A percentile compares a stretch with the other conserved stretches of the same genome.
Evolutionary conservation across 2,329 filamentous ascomycete genomes (phyloP).

Genomic region (Paecilomyces dactylethromorphus): DNA sequence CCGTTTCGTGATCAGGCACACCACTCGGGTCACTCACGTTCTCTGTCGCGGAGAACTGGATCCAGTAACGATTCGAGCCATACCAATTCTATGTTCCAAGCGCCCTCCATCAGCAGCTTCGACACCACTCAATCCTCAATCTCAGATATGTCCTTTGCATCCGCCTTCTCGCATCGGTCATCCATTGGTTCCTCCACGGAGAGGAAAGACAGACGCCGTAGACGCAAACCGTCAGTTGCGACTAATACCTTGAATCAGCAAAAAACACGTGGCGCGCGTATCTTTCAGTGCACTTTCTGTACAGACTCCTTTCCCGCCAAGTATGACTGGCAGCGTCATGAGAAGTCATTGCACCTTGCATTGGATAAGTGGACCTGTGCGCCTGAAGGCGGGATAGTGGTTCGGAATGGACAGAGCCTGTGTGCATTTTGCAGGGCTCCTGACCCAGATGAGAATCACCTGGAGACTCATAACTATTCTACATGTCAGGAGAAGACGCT

Average conservation of each 20-base stretch:
- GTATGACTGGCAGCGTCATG: slow-evolving; percentile 55
- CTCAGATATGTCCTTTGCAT: slow-evolving; percentile 49
- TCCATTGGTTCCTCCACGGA: slow-evolving; percentile 53
- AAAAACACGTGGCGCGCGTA: slow-evolving; percentile 38
- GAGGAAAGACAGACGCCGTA: slow-evolving; percentile 52
- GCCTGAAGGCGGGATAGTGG: slow-evolving; percentile 49
- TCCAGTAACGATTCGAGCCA: slow-evolving; percentile 49
- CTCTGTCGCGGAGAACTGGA: slow-evolving; percentile 30
- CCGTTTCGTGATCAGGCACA: slow-evolving; percentile 25
- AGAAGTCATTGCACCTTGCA: slow-evolving; percentile 52
- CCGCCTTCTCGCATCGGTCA: slow-evolving; percentile 49
- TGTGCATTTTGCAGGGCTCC: slow-evolving; percentile 54
- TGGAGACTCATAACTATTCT: slow-evolving; percentile 54
- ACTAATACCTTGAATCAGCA: slow-evolving; percentile 32
- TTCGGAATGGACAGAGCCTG: slow-evolving; percentile 43
- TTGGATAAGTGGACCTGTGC: slow-evolving; percentile 56
- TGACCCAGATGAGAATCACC: slow-evolving; percentile 49
- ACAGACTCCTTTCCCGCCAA: slow-evolving; percentile 51
- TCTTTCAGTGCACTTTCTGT: slow-evolving; percentile 55
- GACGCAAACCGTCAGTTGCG: slow-evolving; percentile 42
- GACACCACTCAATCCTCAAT: slow-evolving; percentile 50
- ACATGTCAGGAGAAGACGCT: slow-evolving; percentile 55
- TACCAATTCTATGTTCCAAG: slow-evolving; percentile 43
- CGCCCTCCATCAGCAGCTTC: slow-evolving; percentile 48
- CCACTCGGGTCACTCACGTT: slow-evolving; percentile 25